Percentiles rank a stretch among this genome's conserved stretches.
phyloP scores from a whole-genome alignment of 1,284 basidiomycete species.

The Ceratobasidium sp. region DNA sequence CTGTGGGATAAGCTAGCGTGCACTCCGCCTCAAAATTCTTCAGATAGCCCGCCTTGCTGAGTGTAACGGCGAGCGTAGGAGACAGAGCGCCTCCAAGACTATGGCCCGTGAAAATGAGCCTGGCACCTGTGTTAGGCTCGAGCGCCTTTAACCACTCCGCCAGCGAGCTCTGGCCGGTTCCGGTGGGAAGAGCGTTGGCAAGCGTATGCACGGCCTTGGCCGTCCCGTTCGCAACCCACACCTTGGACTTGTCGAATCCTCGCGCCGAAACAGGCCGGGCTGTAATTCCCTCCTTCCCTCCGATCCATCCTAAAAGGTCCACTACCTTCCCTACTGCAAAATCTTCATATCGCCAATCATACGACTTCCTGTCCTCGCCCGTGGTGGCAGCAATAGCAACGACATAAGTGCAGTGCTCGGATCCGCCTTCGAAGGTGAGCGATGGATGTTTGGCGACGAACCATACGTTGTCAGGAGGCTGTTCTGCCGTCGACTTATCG shows the following conservation, averaged over 20 bases:
- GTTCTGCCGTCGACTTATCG: neutral
- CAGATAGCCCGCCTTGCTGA: neutral
- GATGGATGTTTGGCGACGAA: conserved; percentile 17
- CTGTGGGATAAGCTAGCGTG: conserved; percentile 7
- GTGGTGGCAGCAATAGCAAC: conserved; percentile 39
- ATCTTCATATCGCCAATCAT: conserved; percentile 18
- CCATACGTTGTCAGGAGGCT: conserved; percentile 28
- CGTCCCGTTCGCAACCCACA: neutral
- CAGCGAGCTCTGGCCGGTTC: neutral
- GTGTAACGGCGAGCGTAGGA: conserved; percentile 2
- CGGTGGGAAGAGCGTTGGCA: neutral
- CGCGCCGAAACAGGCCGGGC: neutral
- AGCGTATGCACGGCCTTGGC: neutral
- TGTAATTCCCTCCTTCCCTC: too few relatives aligned
- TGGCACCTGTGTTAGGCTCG: neutral
- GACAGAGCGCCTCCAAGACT: conserved; percentile 36
- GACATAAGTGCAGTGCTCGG: neutral
- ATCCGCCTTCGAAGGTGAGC: neutral
- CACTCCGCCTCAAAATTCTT: neutral
- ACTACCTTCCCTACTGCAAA: neutral
- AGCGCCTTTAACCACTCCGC: neutral
- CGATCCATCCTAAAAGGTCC: neutral
- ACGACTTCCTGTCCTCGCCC: neutral
- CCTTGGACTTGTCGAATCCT: too few relatives aligned
- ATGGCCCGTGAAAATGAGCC: conserved; percentile 37